Percentiles rank a stretch among this genome's conserved stretches.
These are phyloP conservation scores for Reticulascus tulasneorum DNA, from an alignment of 2,329 filamentous ascomycete species.

Conservation along the genomic window DNA sequence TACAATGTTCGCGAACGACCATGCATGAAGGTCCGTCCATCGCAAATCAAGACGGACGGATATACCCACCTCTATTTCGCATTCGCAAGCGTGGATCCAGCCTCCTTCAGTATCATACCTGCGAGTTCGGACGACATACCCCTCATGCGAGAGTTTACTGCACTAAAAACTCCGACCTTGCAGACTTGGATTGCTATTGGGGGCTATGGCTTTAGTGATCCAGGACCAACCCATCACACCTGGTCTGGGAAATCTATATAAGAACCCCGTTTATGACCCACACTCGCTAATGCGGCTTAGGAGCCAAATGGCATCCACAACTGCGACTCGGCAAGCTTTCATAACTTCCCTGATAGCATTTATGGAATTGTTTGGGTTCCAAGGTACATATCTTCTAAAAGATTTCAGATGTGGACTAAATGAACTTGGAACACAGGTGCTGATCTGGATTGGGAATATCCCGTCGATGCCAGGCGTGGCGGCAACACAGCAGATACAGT, in stretches of 20 bases:
- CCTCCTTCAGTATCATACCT: background rate
- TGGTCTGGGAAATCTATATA: too few relatives aligned
- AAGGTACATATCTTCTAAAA: too few relatives aligned
- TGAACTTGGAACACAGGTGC: too few relatives aligned
- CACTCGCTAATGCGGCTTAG: conserved; percentile 13
- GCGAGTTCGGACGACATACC: conserved; percentile 1
- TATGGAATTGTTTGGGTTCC: conserved; percentile 31
- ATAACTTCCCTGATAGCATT: conserved; percentile 28
- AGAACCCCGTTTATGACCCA: conserved; percentile 24
- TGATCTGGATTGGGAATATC: conserved; percentile 46
- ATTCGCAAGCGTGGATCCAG: background rate
- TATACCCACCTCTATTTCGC: background rate
- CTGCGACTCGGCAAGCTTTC: conserved; percentile 27
- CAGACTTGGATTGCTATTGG: conserved; percentile 1
- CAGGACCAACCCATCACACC: conserved; percentile 1
- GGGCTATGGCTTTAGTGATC: background rate
- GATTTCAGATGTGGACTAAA: too few relatives aligned
- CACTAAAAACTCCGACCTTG: background rate
- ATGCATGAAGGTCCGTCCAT: conserved; percentile 22
- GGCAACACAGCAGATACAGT: conserved; percentile 28
- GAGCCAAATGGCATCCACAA: conserved; percentile 20
- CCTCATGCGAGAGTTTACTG: background rate
- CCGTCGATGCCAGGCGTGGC: conserved; percentile 27
- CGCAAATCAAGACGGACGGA: background rate
- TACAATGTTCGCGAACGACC: conserved; percentile 17